A percentile compares a stretch with the other conserved stretches of the same genome.
Conservation (phyloP, 139 green algal genomes). For the Marvania coccoides region DNA sequence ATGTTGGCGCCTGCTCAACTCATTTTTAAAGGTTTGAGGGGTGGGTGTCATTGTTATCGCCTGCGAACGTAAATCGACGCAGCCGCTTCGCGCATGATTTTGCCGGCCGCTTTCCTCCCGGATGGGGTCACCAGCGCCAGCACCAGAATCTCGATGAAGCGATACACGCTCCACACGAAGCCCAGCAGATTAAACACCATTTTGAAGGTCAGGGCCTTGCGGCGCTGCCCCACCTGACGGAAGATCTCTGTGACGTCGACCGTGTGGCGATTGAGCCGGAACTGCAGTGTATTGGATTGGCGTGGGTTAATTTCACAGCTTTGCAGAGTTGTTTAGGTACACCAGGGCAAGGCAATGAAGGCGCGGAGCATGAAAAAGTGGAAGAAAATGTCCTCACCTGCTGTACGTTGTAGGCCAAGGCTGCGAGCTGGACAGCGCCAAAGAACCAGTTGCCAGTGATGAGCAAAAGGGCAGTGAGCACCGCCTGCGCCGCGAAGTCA, state of each 20-base stretch:
- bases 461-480: slow-evolving; percentile 40
- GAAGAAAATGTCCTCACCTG: neutral
- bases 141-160: slow-evolving; percentile 28
- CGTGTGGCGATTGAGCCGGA: slow-evolving; percentile 8
- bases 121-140: slow-evolving; percentile 33
- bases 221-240: slow-evolving; percentile 16
- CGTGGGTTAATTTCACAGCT: neutral
- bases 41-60: too few species aligned
- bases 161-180: slow-evolving; percentile 58
- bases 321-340: too few species aligned
- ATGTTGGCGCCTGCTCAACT: neutral
- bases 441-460: slow-evolving; percentile 50
- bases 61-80: slow-evolving; percentile 31
- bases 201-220: slow-evolving; percentile 46
- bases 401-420: slow-evolving; percentile 36
- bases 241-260: slow-evolving; percentile 68
- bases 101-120: slow-evolving; percentile 29
- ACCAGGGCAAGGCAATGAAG: too few species aligned
- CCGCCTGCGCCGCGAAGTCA: slow-evolving; percentile 34
- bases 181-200: slow-evolving; percentile 43
- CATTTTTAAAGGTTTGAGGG: neutral
- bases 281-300: slow-evolving; percentile 2
- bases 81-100: slow-evolving; percentile 46
- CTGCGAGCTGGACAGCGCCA: slow-evolving; percentile 16
- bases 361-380: neutral